phyloP scores from a whole-genome alignment of 306 rosid species.

The Castanospermum australe region DNA sequence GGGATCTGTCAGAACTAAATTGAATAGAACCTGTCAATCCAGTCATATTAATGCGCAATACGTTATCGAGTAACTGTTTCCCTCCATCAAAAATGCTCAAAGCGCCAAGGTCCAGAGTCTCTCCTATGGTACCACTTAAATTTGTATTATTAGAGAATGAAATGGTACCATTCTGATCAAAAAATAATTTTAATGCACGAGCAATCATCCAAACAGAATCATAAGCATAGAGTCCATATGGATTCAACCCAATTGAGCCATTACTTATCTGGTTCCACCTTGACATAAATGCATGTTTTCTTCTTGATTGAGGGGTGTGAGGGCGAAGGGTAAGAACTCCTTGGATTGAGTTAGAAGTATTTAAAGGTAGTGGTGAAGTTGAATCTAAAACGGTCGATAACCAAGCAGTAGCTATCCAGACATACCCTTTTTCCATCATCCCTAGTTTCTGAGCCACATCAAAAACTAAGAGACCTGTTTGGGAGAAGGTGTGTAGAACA shows the following conservation, averaged over 20 bases:
- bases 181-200: conserved; percentile 54
- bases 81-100: conserved; percentile 71
- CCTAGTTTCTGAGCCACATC: conserved; percentile 56
- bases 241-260: conserved; percentile 51
- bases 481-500: conserved; percentile 44
- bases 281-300: conserved; percentile 47
- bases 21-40: conserved; percentile 63
- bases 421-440: conserved; percentile 69
- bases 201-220: conserved; percentile 83
- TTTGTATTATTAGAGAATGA: conserved; percentile 64
- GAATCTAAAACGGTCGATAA: conserved; percentile 57
- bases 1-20: conserved; percentile 50
- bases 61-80: conserved; percentile 44
- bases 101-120: conserved; percentile 49
- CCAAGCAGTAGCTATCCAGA: conserved; percentile 77
- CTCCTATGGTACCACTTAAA: conserved; percentile 18
- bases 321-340: conserved; percentile 67
- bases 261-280: conserved; percentile 58
- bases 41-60: conserved; percentile 55
- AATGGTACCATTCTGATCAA: conserved; percentile 51
- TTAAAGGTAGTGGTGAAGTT: conserved; percentile 31
- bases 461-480: conserved; percentile 49
- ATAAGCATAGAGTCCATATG: conserved; percentile 67
- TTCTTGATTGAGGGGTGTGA: conserved; percentile 63
- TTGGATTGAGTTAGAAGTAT: conserved; percentile 36